phyloP scores from a whole-genome alignment of 1,139 yeast genomes.

The Suhomyces panamericanus region DNA sequence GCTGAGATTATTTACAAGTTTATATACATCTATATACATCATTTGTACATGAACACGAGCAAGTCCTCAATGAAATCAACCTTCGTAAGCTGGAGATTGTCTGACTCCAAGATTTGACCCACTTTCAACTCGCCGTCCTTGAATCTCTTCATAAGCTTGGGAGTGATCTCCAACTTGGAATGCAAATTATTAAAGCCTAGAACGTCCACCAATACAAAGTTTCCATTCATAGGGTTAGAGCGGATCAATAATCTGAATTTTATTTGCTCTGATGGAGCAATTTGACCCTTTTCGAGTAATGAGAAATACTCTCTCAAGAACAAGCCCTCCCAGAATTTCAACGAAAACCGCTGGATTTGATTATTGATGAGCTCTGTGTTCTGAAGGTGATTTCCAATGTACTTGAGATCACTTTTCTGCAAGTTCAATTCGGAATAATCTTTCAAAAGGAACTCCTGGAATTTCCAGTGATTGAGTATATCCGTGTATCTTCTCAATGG shows the following conservation, averaged over 20 bases:
- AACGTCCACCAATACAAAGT: slow-evolving; percentile 26
- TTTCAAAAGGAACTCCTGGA: slow-evolving; percentile 29
- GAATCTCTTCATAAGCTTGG: slow-evolving; percentile 22
- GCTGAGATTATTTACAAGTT: slow-evolving; percentile 3
- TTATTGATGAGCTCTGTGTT: slow-evolving; percentile 31
- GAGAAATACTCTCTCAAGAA: slow-evolving; percentile 33
- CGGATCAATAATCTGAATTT: slow-evolving; percentile 28
- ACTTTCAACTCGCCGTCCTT: slow-evolving; percentile 22
- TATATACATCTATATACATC: slow-evolving; percentile 3
- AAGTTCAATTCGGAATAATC: slow-evolving; percentile 7
- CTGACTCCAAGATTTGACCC: slow-evolving; percentile 25
- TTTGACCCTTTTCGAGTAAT: slow-evolving; percentile 17
- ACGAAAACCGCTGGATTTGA: slow-evolving; percentile 27
- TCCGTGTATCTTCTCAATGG: slow-evolving; percentile 90
- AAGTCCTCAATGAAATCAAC: slow-evolving; percentile 39
- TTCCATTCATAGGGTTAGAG: slow-evolving; percentile 30
- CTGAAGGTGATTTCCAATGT: slow-evolving; percentile 32
- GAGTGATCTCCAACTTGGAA: slow-evolving; percentile 27
- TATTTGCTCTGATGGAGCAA: slow-evolving; percentile 20
- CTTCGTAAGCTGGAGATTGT: slow-evolving; percentile 22
- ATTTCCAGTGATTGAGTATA: slow-evolving; percentile 66
- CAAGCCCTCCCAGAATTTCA: slow-evolving; percentile 42
- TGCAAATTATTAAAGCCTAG: slow-evolving; percentile 28
- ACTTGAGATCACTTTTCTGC: slow-evolving; percentile 17
- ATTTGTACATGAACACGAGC: slow-evolving; percentile 21